phyloP scores from a whole-genome alignment of 345 rosid genomes.

The Aquilaria malaccensis region DNA sequence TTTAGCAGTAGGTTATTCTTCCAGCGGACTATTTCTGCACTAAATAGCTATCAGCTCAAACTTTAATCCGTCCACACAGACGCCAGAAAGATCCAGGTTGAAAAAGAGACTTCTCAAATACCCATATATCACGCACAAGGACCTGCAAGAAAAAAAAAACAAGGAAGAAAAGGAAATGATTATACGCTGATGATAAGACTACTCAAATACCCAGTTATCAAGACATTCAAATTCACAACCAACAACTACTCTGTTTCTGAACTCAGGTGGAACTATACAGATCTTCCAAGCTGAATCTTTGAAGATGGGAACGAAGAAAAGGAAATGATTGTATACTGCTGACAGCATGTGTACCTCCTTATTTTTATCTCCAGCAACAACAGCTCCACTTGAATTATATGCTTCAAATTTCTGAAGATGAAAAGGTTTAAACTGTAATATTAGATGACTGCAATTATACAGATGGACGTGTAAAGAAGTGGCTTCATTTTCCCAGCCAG shows the following conservation, averaged over 20 bases:
- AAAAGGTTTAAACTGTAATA: no score
- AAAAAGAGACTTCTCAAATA: slow-evolving; percentile 91
- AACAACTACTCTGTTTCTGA: no score
- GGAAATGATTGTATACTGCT: background rate
- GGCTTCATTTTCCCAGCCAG: no score
- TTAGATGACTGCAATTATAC: no score
- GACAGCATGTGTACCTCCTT: slow-evolving; percentile 59
- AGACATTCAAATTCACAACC: no score
- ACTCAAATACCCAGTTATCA: no score
- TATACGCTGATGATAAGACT: no score
- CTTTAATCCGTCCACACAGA: slow-evolving; percentile 66
- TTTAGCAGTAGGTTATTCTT: background rate
- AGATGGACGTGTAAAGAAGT: no score
- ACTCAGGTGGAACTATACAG: no score
- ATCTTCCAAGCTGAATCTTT: no score
- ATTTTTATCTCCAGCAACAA: slow-evolving; percentile 70
- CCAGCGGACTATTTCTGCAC: background rate
- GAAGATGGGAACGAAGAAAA: no score
- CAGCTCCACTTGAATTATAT: slow-evolving; percentile 66
- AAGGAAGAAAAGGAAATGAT: no score
- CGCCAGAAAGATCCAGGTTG: slow-evolving; percentile 85
- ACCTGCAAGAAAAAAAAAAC: slow-evolving; percentile 28
- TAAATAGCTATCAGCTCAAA: background rate
- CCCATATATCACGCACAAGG: slow-evolving; percentile 91
- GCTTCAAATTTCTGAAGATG: slow-evolving; percentile 82